phyloP scores from a whole-genome alignment of 306 rosid genomes.

The Rosa persica region DNA sequence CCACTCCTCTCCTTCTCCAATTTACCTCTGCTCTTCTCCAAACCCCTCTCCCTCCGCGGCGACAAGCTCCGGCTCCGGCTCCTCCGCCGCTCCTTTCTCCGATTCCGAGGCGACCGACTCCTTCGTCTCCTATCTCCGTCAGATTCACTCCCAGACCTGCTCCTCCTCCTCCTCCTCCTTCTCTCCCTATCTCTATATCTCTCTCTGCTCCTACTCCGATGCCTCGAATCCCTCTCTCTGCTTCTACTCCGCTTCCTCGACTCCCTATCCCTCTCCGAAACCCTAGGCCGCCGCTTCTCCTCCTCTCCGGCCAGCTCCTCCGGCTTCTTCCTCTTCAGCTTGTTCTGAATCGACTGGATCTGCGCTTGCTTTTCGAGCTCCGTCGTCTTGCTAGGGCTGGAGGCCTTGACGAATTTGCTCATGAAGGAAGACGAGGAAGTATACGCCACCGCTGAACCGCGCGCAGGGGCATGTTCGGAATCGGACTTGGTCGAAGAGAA shows the following conservation, averaged over 20 bases:
- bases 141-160: constrained; percentile 34
- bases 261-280: constrained; percentile 40
- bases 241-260: constrained; percentile 51
- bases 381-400: constrained; percentile 47
- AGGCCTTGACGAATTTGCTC: constrained; percentile 76
- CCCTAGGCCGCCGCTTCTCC: constrained; percentile 49
- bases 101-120: constrained; percentile 35
- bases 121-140: constrained; percentile 40
- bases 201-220: constrained; percentile 31
- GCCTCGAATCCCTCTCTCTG: constrained; percentile 43
- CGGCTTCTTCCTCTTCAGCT: constrained; percentile 56
- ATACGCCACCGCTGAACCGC: constrained; percentile 44
- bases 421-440: constrained; percentile 67
- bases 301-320: constrained; percentile 7
- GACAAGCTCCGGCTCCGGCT: constrained; percentile 31
- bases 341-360: constrained; percentile 63
- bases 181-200: constrained; percentile 27
- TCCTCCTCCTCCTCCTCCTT: constrained; percentile 39
- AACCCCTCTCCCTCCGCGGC: not conserved
- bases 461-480: constrained; percentile 36
- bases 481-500: constrained; percentile 49
- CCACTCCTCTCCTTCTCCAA: constrained; percentile 42
- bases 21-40: constrained; percentile 29
- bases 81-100: constrained; percentile 28
- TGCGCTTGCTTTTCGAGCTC: constrained; percentile 54